Evolutionary conservation across 1,284 basidiomycete species (phyloP).

Genomic region (Rugosomyces carneus): DNA sequence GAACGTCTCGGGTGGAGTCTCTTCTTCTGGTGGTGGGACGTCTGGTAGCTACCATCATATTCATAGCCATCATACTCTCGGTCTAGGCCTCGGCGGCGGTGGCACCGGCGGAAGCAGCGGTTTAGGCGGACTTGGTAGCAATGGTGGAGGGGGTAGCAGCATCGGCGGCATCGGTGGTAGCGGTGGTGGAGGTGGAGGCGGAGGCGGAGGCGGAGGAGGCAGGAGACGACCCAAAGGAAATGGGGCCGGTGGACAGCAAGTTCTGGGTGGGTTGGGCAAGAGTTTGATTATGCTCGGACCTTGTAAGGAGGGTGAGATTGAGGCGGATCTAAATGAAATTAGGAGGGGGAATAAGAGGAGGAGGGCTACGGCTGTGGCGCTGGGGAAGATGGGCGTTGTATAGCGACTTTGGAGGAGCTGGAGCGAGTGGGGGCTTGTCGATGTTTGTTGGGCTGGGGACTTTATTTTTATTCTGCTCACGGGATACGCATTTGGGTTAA

Average conservation of each 20-base stretch:
- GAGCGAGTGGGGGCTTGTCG: too few species aligned
- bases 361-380: constrained; percentile 38
- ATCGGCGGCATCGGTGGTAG: constrained; percentile 19
- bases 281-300: constrained; percentile 45
- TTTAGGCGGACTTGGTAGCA: constrained; percentile 21
- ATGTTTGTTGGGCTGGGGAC: too few species aligned
- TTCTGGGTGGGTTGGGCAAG: constrained; percentile 61
- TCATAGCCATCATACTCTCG: constrained; percentile 28
- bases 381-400: constrained; percentile 18
- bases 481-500: too few species aligned
- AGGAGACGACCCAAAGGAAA: constrained; percentile 53
- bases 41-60: too few species aligned
- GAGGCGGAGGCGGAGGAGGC: constrained; percentile 36
- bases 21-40: too few species aligned
- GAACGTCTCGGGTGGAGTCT: constrained; percentile 36
- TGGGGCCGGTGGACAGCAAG: constrained; percentile 43
- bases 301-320: constrained; percentile 62
- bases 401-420: too few species aligned
- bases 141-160: background rate
- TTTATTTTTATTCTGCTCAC: too few species aligned
- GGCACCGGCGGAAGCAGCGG: too few species aligned
- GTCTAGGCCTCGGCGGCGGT: constrained; percentile 16
- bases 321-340: constrained; percentile 69
- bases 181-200: constrained; percentile 14
- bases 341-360: constrained; percentile 65